Evolutionary conservation across 306 rosid species (phyloP).

Genomic region (Ochetophila trinervis): DNA sequence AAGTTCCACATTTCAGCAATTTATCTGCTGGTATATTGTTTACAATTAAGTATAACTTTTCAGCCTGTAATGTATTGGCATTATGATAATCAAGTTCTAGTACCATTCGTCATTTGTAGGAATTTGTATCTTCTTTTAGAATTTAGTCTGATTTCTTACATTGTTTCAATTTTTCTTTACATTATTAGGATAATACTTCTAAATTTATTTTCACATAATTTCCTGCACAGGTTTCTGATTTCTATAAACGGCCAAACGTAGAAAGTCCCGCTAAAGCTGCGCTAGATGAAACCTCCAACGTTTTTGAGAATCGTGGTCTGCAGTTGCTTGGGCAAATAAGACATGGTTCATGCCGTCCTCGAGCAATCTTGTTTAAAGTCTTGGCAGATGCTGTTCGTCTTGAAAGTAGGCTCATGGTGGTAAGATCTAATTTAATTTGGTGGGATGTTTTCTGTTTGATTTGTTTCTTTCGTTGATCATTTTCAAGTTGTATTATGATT

Average conservation of each 20-base stretch:
- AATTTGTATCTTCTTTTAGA: no score
- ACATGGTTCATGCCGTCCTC: slow-evolving; percentile 91
- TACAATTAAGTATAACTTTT: no score
- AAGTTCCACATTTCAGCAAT: no score
- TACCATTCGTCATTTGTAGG: no score
- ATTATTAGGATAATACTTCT: neutral
- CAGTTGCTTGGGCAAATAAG: slow-evolving; percentile 92
- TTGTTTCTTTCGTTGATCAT: neutral
- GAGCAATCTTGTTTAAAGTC: slow-evolving; percentile 91
- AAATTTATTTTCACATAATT: slow-evolving; percentile 15
- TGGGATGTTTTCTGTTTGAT: slow-evolving; percentile 8
- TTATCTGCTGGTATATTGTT: no score
- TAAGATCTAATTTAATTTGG: slow-evolving; percentile 47
- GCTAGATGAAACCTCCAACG: slow-evolving; percentile 70
- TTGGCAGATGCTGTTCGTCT: slow-evolving; percentile 97
- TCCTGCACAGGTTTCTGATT: slow-evolving; percentile 72
- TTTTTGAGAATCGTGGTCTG: slow-evolving; percentile 81
- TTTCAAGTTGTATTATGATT: neutral
- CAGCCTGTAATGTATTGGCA: no score
- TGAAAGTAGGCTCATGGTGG: slow-evolving; percentile 89
- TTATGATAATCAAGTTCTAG: no score
- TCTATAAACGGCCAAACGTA: slow-evolving; percentile 74
- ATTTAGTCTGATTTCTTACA: neutral
- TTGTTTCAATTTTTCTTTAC: neutral
- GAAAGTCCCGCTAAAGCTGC: slow-evolving; percentile 95